Conservation (phyloP, 129 eudicot species). For the Pseudognaphalium luteoalbum region DNA sequence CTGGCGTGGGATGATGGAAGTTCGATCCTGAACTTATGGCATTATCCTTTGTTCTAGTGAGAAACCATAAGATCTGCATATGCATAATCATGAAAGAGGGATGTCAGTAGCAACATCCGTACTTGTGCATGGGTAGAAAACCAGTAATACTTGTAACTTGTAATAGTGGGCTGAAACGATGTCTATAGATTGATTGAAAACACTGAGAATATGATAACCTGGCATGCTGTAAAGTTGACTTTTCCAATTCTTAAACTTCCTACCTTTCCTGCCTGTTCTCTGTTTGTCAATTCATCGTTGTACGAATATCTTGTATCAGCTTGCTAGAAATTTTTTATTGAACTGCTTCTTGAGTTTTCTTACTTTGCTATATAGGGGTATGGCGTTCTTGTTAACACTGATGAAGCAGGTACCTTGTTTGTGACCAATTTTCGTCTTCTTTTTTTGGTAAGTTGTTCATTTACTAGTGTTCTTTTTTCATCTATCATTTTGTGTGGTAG, state of each 20-base stretch:
- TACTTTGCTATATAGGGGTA: constrained; percentile 53
- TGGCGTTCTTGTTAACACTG: constrained; percentile 95
- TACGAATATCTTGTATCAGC: constrained; percentile 3
- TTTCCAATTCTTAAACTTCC: not conserved
- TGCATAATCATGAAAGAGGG: constrained; percentile 14
- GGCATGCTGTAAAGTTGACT: not conserved
- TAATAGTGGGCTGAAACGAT: not conserved
- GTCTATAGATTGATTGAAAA: not conserved
- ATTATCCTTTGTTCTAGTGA: not conserved
- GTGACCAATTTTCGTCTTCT: constrained; percentile 95
- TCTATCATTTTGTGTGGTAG: constrained; percentile 2
- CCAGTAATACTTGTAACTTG: not conserved
- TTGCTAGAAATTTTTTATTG: constrained; percentile 9
- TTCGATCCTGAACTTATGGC: constrained; percentile 13
- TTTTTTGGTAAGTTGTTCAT: constrained; percentile 69
- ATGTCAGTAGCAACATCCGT: not conserved
- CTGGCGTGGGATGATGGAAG: not conserved
- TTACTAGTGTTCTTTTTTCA: constrained; percentile 17
- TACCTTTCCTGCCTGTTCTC: not conserved
- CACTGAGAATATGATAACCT: constrained; percentile 16
- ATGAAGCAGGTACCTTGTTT: constrained; percentile 91
- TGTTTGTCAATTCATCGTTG: not conserved
- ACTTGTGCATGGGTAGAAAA: constrained; percentile 3
- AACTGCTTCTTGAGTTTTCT: constrained; percentile 18
- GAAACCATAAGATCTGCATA: not conserved